A percentile compares a stretch with the other conserved stretches of the same genome.
phyloP scores from a whole-genome alignment of 768 basidiomycete species.

The Cystobasidium ongulense region DNA sequence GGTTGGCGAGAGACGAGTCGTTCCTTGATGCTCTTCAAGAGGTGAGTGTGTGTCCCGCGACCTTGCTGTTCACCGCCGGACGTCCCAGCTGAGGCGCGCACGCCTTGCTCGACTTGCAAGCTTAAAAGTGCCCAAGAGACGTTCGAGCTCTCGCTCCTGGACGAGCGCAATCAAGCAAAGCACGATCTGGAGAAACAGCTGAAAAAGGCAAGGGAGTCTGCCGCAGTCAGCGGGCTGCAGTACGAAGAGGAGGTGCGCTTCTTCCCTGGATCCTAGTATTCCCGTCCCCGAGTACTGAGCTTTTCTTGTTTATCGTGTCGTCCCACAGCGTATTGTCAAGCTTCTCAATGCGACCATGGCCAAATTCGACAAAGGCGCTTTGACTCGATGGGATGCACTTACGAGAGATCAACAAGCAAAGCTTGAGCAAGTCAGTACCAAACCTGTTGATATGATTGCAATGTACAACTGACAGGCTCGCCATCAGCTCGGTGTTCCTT shows the following conservation, averaged over 20 bases:
- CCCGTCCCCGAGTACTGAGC: too few relatives aligned
- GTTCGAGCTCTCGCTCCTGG: slow-evolving; percentile 12
- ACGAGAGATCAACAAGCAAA: slow-evolving; percentile 1
- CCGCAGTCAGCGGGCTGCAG: neutral
- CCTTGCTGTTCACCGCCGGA: neutral
- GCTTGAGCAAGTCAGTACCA: slow-evolving; percentile 2
- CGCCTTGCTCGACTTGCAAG: too few relatives aligned
- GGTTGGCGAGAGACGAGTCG: neutral
- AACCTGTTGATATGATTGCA: too few relatives aligned
- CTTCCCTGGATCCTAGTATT: too few relatives aligned
- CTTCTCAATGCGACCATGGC: neutral
- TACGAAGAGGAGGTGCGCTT: slow-evolving; percentile 24
- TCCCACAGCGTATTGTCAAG: neutral
- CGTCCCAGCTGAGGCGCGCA: neutral
- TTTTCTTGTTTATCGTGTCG: too few relatives aligned
- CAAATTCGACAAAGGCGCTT: slow-evolving; percentile 16
- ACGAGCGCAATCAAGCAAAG: slow-evolving; percentile 24
- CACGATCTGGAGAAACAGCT: slow-evolving; percentile 22
- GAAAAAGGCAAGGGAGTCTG: slow-evolving; percentile 1
- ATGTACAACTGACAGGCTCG: too few relatives aligned
- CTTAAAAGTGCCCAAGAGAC: slow-evolving; percentile 4
- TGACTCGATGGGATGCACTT: slow-evolving; percentile 8
- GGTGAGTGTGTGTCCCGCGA: neutral
- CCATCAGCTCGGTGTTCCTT: slow-evolving; percentile 29
- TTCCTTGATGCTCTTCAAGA: slow-evolving; percentile 19